phyloP scores from a whole-genome alignment of 495 filamentous ascomycete genomes.

The Penicillium alfredii region DNA sequence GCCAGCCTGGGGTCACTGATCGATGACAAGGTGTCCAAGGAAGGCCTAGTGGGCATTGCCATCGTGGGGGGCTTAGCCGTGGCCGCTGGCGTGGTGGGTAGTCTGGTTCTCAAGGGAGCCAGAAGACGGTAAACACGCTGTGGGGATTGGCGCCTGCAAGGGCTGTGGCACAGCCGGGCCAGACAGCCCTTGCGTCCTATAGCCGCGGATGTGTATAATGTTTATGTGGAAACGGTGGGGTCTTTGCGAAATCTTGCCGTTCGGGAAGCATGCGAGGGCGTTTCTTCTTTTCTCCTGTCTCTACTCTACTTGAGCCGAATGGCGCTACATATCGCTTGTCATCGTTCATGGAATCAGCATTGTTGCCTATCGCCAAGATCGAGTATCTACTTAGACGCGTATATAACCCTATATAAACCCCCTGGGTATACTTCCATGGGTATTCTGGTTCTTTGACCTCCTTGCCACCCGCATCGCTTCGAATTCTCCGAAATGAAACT shows the following conservation, averaged over 20 bases:
- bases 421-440: too few relatives aligned
- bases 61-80: conserved; percentile 92
- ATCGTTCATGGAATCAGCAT: too few relatives aligned
- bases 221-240: conserved; percentile 5
- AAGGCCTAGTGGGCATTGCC: conserved; percentile 91
- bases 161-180: conserved; percentile 13
- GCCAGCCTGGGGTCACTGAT: conserved; percentile 76
- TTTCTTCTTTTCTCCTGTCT: conserved; percentile 1
- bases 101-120: conserved; percentile 68
- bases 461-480: too few relatives aligned
- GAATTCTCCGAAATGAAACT: too few relatives aligned
- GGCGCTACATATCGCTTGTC: too few relatives aligned
- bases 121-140: conserved; percentile 44
- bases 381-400: too few relatives aligned
- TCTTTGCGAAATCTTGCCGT: too few relatives aligned
- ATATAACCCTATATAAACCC: too few relatives aligned
- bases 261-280: not conserved
- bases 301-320: not conserved
- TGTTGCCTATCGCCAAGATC: not conserved
- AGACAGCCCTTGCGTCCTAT: conserved; percentile 8
- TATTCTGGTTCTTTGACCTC: too few relatives aligned
- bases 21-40: conserved; percentile 91
- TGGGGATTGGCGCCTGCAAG: conserved; percentile 17
- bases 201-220: conserved; percentile 5
- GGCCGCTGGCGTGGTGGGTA: conserved; percentile 87